Conservation (phyloP, 495 filamentous ascomycete species). For the Pseudomonodictys pantanalensis region DNA sequence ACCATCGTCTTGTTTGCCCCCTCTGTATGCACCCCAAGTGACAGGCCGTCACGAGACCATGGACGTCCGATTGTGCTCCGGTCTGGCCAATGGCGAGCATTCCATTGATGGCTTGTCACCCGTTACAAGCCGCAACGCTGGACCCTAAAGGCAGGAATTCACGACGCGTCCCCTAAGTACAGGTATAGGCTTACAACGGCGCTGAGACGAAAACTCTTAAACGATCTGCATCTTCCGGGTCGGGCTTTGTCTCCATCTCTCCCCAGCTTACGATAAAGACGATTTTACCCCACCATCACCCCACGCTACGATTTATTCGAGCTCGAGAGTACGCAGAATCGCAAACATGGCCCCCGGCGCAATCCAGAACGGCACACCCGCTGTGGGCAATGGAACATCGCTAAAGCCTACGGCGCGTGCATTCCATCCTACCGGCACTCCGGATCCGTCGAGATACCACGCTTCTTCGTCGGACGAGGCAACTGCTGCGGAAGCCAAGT, state of each 20-base stretch:
- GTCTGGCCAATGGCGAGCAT: not conserved
- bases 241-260: not conserved
- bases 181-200: conserved; percentile 24
- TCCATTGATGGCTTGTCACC: not conserved
- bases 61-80: not conserved
- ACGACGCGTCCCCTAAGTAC: conserved; percentile 21
- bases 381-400: conserved; percentile 15
- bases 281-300: conserved; percentile 5
- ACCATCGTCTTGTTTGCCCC: not conserved
- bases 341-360: conserved; percentile 31
- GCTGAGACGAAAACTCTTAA: not conserved
- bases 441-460: conserved; percentile 62
- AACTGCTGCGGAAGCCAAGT: conserved; percentile 74
- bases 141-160: conserved; percentile 28
- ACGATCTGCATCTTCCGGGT: not conserved
- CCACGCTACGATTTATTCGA: not conserved
- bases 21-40: not conserved
- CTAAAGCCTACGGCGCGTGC: conserved; percentile 37
- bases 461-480: conserved; percentile 73
- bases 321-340: conserved; percentile 2
- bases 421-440: conserved; percentile 50
- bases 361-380: conserved; percentile 18
- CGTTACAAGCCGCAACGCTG: not conserved
- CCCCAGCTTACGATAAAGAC: conserved; percentile 15
- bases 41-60: not conserved